Conservation (phyloP, 1,139 yeast genomes). For the Suhomyces atakaporum region DNA sequence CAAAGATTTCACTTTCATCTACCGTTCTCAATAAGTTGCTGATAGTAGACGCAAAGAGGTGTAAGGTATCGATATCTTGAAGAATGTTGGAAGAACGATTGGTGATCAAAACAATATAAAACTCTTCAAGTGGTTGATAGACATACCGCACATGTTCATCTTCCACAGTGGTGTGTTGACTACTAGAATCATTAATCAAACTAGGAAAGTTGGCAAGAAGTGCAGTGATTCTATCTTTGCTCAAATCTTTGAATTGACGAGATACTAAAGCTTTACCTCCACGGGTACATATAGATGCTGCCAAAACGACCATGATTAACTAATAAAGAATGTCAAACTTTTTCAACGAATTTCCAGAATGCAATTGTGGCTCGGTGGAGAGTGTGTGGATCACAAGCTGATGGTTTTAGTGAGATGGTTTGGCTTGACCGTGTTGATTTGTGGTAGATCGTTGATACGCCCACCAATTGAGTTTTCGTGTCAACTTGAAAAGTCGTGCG, state of each 20-base stretch:
- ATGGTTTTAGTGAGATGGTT: background rate
- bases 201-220: constrained; percentile 85
- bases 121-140: constrained; percentile 93
- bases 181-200: constrained; percentile 66
- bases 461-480: constrained; percentile 13
- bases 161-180: constrained; percentile 94
- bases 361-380: constrained; percentile 5
- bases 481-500: constrained; percentile 14
- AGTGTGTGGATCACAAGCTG: constrained; percentile 2
- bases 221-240: constrained; percentile 84
- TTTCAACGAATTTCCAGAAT: background rate
- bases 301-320: constrained; percentile 52
- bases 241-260: constrained; percentile 86
- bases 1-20: constrained; percentile 83
- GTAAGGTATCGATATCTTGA: constrained; percentile 92
- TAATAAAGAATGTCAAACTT: too few relatives aligned
- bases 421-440: constrained; percentile 2
- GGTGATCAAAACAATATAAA: constrained; percentile 88
- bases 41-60: constrained; percentile 79
- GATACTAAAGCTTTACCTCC: constrained; percentile 93
- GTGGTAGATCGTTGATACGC: constrained; percentile 6
- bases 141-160: constrained; percentile 92
- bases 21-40: constrained; percentile 70
- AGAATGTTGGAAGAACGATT: constrained; percentile 89
- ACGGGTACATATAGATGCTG: constrained; percentile 94